Evolutionary conservation across 169 alveolate species (phyloP).

Genomic region (Cystoisospora suis): DNA sequence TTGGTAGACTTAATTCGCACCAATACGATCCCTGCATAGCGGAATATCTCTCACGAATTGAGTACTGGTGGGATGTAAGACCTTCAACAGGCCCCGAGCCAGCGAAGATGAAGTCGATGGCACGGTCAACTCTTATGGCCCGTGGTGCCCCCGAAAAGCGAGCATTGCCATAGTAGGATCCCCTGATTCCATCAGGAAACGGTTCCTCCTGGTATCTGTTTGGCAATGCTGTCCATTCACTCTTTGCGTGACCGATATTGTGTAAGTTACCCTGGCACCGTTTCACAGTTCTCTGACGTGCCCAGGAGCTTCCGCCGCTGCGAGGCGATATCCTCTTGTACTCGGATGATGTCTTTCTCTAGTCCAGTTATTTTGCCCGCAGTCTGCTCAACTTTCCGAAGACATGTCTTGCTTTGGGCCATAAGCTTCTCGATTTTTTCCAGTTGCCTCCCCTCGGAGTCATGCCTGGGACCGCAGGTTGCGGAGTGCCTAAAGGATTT

Average conservation of each 20-base stretch:
- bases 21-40: too few relatives aligned
- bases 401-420: not conserved
- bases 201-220: conserved; percentile 72
- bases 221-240: too few relatives aligned
- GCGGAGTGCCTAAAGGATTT: not conserved
- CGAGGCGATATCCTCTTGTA: conserved; percentile 74
- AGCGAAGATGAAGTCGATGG: conserved; percentile 80
- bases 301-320: conserved; percentile 67
- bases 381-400: not conserved
- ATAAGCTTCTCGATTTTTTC: conserved; percentile 2
- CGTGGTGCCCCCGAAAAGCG: conserved; percentile 78
- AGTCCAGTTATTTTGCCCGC: conserved; percentile 72
- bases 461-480: not conserved
- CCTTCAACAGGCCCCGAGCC: conserved; percentile 84
- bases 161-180: conserved; percentile 74
- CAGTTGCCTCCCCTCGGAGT: conserved; percentile 1
- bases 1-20: conserved; percentile 53
- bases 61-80: conserved; percentile 80
- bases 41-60: conserved; percentile 70
- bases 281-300: conserved; percentile 76
- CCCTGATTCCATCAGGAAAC: conserved; percentile 79
- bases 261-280: conserved; percentile 69
- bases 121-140: conserved; percentile 78
- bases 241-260: not conserved
- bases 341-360: conserved; percentile 73